A percentile compares a stretch with the other conserved stretches of the same genome.
These are phyloP conservation scores for Lyophyllum semitale DNA, from an alignment of 768 basidiomycete species.

Conservation along the genomic window DNA sequence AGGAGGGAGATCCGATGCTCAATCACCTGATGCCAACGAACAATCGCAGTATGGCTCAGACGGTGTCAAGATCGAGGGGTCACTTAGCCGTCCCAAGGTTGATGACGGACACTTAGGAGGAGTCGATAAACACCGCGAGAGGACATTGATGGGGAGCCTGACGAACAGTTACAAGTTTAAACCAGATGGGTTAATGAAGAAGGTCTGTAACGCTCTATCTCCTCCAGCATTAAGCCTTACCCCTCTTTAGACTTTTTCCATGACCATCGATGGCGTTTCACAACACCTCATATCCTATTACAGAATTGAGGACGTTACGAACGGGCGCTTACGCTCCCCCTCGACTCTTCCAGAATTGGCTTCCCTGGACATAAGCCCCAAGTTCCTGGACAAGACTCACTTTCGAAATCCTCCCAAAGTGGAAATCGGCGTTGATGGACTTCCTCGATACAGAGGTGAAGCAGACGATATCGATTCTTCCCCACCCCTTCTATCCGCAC, in stretches of 20 bases:
- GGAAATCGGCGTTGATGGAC: constrained; percentile 81
- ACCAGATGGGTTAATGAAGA: constrained; percentile 92
- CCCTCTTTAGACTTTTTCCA: constrained; percentile 77
- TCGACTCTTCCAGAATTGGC: constrained; percentile 88
- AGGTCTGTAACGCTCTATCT: constrained; percentile 54
- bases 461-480: constrained; percentile 68
- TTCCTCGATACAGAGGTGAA: constrained; percentile 81
- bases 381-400: constrained; percentile 88
- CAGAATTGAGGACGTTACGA: constrained; percentile 86
- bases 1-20: constrained; percentile 40
- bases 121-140: constrained; percentile 75
- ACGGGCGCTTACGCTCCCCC: constrained; percentile 84
- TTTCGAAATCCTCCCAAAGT: constrained; percentile 91
- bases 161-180: constrained; percentile 96
- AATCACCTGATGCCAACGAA: constrained; percentile 39
- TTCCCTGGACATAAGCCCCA: constrained; percentile 81
- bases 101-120: constrained; percentile 43
- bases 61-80: constrained; percentile 32
- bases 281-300: constrained; percentile 97
- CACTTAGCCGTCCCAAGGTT: constrained; percentile 66
- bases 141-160: constrained; percentile 84
- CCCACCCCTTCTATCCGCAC: constrained; percentile 39
- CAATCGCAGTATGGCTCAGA: constrained; percentile 21
- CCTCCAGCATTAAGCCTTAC: constrained; percentile 5
- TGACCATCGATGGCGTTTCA: constrained; percentile 80